These are phyloP conservation scores for Sclerotinia glacialis DNA, from an alignment of 2,329 filamentous ascomycete species.

Conservation along the genomic window DNA sequence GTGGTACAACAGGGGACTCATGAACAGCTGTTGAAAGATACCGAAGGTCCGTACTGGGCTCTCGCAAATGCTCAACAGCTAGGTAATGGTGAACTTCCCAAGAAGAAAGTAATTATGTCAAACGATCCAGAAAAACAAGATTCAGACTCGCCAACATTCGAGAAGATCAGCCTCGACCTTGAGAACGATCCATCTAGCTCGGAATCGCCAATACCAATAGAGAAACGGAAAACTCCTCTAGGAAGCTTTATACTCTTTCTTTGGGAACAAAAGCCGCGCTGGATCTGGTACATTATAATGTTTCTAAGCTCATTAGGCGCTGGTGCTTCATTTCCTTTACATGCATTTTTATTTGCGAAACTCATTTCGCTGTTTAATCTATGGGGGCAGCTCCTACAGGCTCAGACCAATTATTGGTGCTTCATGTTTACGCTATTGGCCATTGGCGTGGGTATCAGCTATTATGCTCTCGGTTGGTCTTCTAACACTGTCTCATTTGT, in stretches of 20 bases:
- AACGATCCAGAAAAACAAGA: not conserved
- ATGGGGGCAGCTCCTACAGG: slow-evolving; percentile 27
- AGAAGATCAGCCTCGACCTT: slow-evolving; percentile 7
- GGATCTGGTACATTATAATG: slow-evolving; percentile 15
- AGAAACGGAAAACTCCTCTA: not conserved
- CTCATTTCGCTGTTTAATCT: slow-evolving; percentile 35
- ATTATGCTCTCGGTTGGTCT: slow-evolving; percentile 37
- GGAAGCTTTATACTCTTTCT: slow-evolving; percentile 28
- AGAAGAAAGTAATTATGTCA: not conserved
- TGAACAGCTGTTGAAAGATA: slow-evolving; percentile 56
- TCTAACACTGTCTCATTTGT: slow-evolving; percentile 44
- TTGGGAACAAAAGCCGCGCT: slow-evolving; percentile 30
- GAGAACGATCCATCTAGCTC: not conserved
- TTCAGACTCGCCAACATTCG: not conserved
- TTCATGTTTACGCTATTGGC: slow-evolving; percentile 51
- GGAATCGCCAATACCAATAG: not conserved
- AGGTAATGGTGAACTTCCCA: not conserved
- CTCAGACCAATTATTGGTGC: slow-evolving; percentile 46
- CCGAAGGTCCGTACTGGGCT: slow-evolving; percentile 62
- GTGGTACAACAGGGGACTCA: slow-evolving; percentile 77
- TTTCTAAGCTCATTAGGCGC: slow-evolving; percentile 5
- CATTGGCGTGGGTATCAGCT: slow-evolving; percentile 42
- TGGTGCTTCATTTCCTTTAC: slow-evolving; percentile 40
- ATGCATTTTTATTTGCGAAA: slow-evolving; percentile 40
- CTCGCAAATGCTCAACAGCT: slow-evolving; percentile 63